These are phyloP conservation scores for Vitis hybrid DNA, from an alignment of 177 flowering plant species.

Conservation along the genomic window DNA sequence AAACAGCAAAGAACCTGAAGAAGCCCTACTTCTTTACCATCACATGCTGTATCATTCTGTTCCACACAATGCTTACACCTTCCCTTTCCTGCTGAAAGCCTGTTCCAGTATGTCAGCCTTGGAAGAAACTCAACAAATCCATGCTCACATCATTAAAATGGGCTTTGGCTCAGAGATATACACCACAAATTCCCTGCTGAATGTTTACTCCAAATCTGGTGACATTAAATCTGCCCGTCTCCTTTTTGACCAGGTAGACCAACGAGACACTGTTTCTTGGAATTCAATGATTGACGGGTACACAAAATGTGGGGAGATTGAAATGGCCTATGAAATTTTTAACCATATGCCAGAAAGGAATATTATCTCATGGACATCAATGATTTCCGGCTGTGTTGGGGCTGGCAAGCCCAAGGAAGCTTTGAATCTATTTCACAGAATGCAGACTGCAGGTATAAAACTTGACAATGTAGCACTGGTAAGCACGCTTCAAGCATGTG, in stretches of 20 bases:
- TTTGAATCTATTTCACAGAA: constrained; percentile 21
- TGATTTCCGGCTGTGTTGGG: constrained; percentile 27
- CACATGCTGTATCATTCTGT: constrained; percentile 18
- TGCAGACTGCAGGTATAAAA: constrained; percentile 16
- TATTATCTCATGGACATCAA: constrained; percentile 29
- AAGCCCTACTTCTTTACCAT: constrained; percentile 18
- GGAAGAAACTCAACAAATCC: constrained; percentile 22
- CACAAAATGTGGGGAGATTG: constrained; percentile 13
- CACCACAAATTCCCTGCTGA: constrained; percentile 21
- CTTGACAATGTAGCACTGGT: constrained; percentile 24
- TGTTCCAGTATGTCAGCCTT: constrained; percentile 16
- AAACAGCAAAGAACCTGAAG: constrained; percentile 13
- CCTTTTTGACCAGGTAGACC: constrained; percentile 15
- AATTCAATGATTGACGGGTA: constrained; percentile 29
- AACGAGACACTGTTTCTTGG: constrained; percentile 26
- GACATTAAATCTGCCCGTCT: constrained; percentile 12
- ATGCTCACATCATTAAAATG: constrained; percentile 20
- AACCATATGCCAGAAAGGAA: constrained; percentile 24
- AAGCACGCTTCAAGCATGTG: constrained; percentile 25
- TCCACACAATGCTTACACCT: constrained; percentile 23
- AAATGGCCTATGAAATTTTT: constrained; percentile 17
- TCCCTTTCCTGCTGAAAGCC: constrained; percentile 29
- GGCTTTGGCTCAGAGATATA: constrained; percentile 22
- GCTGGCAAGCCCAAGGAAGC: constrained; percentile 20
- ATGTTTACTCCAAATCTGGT: constrained; percentile 23